A percentile compares a stretch with the other conserved stretches of the same genome.
phyloP scores from a whole-genome alignment of 2,329 filamentous ascomycete genomes.

The Talaromyces sp. region DNA sequence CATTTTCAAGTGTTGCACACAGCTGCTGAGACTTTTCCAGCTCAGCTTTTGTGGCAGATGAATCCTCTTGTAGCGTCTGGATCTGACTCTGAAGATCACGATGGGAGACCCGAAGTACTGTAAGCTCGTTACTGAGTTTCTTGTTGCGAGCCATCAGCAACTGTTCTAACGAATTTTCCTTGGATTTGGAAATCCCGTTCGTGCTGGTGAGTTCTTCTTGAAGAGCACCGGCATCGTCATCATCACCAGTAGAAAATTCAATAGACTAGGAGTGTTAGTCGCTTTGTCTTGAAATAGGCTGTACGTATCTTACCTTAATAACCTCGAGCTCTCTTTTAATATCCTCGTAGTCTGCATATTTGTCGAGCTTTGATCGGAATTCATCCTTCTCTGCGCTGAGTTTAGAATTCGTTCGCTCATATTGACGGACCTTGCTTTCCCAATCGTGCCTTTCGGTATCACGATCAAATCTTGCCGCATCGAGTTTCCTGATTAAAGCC shows the following conservation, averaged over 20 bases:
- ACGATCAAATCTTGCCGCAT: conserved; percentile 76
- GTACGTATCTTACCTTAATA: conserved; percentile 59
- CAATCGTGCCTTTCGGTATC: conserved; percentile 74
- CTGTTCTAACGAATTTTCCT: conserved; percentile 83
- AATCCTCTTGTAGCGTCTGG: conserved; percentile 75
- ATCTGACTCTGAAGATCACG: conserved; percentile 82
- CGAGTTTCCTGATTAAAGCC: conserved; percentile 81
- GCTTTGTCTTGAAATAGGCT: not conserved
- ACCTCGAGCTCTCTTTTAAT: conserved; percentile 95
- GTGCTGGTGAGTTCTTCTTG: conserved; percentile 32
- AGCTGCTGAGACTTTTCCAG: conserved; percentile 80
- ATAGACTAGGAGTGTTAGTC: conserved; percentile 60
- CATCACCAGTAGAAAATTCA: conserved; percentile 88
- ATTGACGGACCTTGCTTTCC: conserved; percentile 69
- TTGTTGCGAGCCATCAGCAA: conserved; percentile 90
- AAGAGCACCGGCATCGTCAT: conserved; percentile 54
- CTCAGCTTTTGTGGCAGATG: conserved; percentile 78
- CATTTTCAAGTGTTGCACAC: conserved; percentile 85
- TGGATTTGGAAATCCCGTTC: conserved; percentile 56
- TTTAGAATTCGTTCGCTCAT: conserved; percentile 73
- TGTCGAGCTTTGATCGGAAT: conserved; percentile 76
- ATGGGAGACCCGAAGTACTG: conserved; percentile 86
- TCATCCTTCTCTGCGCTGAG: conserved; percentile 77
- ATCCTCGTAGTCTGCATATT: conserved; percentile 92
- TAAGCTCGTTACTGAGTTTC: conserved; percentile 91